phyloP scores from a whole-genome alignment of 148 eudicot genomes.

The Linanthus parryae region DNA sequence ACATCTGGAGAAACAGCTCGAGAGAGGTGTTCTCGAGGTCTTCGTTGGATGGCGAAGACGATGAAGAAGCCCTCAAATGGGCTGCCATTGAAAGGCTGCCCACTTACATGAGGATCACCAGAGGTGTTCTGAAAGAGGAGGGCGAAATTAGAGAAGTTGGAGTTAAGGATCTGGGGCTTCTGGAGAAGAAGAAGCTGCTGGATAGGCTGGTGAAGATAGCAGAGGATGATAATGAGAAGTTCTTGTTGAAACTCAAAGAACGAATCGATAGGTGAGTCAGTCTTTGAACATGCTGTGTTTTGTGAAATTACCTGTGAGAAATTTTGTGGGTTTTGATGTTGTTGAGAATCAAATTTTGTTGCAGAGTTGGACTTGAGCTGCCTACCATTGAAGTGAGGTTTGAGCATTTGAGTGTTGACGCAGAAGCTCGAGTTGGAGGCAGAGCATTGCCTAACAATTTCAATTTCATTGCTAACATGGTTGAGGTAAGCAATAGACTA shows the following conservation, averaged over 20 bases:
- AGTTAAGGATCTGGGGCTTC: slow-evolving; percentile 26
- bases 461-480: slow-evolving; percentile 33
- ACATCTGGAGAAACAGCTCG: slow-evolving; percentile 46
- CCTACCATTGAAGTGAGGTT: slow-evolving; percentile 68
- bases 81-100: slow-evolving; percentile 86
- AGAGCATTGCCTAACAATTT: slow-evolving; percentile 56
- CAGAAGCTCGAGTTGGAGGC: slow-evolving; percentile 49
- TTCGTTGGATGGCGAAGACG: slow-evolving; percentile 47
- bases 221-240: slow-evolving; percentile 63
- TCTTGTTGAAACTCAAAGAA: slow-evolving; percentile 49
- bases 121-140: slow-evolving; percentile 49
- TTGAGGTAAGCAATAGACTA: slow-evolving; percentile 27
- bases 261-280: slow-evolving; percentile 44
- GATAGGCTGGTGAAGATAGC: slow-evolving; percentile 38
- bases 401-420: slow-evolving; percentile 53
- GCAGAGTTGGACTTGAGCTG: slow-evolving; percentile 61
- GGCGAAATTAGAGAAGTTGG: slow-evolving; percentile 48
- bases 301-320: too few species aligned
- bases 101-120: slow-evolving; percentile 51
- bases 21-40: slow-evolving; percentile 53
- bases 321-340: too few species aligned
- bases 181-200: slow-evolving; percentile 35
- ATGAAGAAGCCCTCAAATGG: slow-evolving; percentile 85
- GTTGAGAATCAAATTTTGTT: too few species aligned
- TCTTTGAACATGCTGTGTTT: too few species aligned